These are phyloP conservation scores for Cercospora sesami DNA, from an alignment of 2,329 filamentous ascomycete genomes.

Conservation along the genomic window DNA sequence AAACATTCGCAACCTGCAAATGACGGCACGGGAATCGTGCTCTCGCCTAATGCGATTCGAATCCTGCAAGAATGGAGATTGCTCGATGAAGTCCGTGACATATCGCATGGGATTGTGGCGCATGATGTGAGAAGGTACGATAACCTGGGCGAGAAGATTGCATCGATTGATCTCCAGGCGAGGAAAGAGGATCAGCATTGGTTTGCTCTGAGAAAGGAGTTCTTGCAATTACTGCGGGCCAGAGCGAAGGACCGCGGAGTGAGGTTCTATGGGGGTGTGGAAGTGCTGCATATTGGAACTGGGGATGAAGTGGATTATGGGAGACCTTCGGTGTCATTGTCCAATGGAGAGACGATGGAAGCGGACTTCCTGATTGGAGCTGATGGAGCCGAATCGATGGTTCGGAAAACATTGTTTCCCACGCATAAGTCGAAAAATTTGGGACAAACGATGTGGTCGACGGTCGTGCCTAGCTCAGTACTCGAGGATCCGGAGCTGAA, in stretches of 20 bases:
- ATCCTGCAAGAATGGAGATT: conserved; percentile 16
- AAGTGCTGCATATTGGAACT: background rate
- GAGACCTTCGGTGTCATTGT: conserved; percentile 6
- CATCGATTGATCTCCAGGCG: conserved; percentile 8
- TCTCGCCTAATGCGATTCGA: conserved; percentile 16
- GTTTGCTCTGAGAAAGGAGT: background rate
- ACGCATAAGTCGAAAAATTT: background rate
- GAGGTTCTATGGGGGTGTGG: conserved; percentile 6
- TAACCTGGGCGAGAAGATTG: conserved; percentile 5
- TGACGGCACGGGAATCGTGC: conserved; percentile 13
- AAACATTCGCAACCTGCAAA: background rate
- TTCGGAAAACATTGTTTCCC: conserved; percentile 12
- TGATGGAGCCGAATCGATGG: conserved; percentile 11
- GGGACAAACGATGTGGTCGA: conserved; percentile 5
- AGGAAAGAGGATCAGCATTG: conserved; percentile 1
- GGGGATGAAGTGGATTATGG: background rate
- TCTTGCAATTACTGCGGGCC: conserved; percentile 2
- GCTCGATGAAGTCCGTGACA: conserved; percentile 2
- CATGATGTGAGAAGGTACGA: conserved; percentile 9
- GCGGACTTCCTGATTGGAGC: conserved; percentile 15
- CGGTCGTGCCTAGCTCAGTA: background rate
- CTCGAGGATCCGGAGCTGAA: conserved; percentile 7
- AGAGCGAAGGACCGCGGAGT: conserved; percentile 1
- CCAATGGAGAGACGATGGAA: background rate
- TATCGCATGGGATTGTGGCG: conserved; percentile 6